Evolutionary conservation across 306 rosid species (phyloP).

Genomic region (Vigna unguiculata): DNA sequence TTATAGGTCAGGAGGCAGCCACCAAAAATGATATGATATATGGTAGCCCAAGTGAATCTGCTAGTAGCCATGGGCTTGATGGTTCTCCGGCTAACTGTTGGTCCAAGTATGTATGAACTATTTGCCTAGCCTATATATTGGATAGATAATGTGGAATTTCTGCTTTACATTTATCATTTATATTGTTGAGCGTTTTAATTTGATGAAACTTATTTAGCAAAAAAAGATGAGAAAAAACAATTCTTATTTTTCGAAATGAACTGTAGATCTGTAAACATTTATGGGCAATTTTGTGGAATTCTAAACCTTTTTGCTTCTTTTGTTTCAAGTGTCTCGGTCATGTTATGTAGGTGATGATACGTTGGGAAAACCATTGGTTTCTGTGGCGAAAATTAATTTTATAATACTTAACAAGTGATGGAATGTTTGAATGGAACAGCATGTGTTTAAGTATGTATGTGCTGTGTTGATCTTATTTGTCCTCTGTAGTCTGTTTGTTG

Average conservation of each 20-base stretch:
- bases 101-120: constrained; percentile 79
- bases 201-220: constrained; percentile 22
- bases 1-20: constrained; percentile 67
- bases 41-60: constrained; percentile 72
- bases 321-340: constrained; percentile 3
- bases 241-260: constrained; percentile 18
- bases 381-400: not conserved
- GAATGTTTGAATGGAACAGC: not conserved
- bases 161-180: constrained; percentile 37
- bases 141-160: constrained; percentile 10
- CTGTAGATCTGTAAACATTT: constrained; percentile 13
- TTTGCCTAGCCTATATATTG: constrained; percentile 23
- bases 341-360: not conserved
- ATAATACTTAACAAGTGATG: constrained; percentile 10
- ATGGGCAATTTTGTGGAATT: constrained; percentile 2
- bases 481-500: constrained; percentile 31
- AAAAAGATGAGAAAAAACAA: constrained; percentile 5
- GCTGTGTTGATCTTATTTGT: constrained; percentile 20
- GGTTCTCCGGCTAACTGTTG: constrained; percentile 67
- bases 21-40: constrained; percentile 67
- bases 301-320: constrained; percentile 7
- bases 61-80: constrained; percentile 66
- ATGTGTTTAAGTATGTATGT: constrained; percentile 6
- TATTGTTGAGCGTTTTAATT: constrained; percentile 27
- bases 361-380: not conserved